Percentiles rank a stretch among this genome's conserved stretches.
Conservation (phyloP, 164 flowering plant genomes). For the Tinospora cordifolia region DNA sequence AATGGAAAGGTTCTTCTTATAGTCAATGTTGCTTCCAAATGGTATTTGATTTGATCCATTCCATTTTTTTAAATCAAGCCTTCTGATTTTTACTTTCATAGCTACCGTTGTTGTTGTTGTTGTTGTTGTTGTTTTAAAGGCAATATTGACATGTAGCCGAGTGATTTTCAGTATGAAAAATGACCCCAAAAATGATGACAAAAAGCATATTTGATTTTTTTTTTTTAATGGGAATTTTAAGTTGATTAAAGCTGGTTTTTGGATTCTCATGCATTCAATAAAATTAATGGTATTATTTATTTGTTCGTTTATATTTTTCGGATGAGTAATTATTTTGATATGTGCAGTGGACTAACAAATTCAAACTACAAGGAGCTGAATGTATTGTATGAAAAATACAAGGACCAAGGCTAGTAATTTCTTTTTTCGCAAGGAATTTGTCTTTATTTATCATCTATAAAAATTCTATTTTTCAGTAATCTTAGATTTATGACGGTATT, state of each 20-base stretch:
- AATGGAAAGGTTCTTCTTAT: conserved; percentile 78
- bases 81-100: neutral
- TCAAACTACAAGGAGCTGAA: conserved; percentile 85
- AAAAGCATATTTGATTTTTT: neutral
- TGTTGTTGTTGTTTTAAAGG: neutral
- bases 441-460: neutral
- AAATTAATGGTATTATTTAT: neutral
- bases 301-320: neutral
- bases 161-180: neutral
- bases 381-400: conserved; percentile 68
- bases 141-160: neutral
- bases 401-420: conserved; percentile 50
- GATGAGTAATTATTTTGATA: neutral
- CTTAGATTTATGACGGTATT: neutral
- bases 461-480: neutral
- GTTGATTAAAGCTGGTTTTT: neutral
- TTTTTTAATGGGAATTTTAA: neutral
- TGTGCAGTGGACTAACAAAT: conserved; percentile 68
- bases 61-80: no score
- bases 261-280: neutral
- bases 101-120: neutral
- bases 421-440: neutral
- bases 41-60: conserved; percentile 32
- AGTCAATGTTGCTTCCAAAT: conserved; percentile 92
- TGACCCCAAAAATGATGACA: neutral